Evolutionary conservation across 176 grass and related monocot genomes (phyloP).

Genomic region (Zoysia pacifica): DNA sequence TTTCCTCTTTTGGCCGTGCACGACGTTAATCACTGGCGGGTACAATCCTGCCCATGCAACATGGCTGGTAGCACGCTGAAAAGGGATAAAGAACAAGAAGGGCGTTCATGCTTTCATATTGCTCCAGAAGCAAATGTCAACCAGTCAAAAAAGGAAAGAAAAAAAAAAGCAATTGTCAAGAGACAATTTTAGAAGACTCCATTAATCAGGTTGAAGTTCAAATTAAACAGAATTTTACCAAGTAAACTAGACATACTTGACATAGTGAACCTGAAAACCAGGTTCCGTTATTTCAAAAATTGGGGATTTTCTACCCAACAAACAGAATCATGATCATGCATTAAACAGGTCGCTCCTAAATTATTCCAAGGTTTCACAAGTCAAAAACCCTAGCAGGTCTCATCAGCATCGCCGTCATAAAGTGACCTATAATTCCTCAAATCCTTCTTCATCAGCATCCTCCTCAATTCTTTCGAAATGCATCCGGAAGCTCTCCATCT

Average conservation of each 20-base stretch:
- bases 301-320: background rate
- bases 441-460: constrained; percentile 68
- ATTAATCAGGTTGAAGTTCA: background rate
- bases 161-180: background rate
- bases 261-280: background rate
- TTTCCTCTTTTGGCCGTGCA: no score
- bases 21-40: no score
- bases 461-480: constrained; percentile 66
- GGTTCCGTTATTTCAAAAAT: background rate
- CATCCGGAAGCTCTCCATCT: constrained; percentile 66
- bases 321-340: background rate
- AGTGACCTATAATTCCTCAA: constrained; percentile 63
- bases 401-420: background rate
- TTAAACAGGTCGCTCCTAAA: background rate
- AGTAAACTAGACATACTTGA: background rate
- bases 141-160: background rate
- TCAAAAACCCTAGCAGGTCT: constrained; percentile 12
- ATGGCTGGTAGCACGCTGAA: no score
- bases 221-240: background rate
- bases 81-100: no score
- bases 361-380: background rate
- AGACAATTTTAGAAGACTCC: background rate
- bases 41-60: no score
- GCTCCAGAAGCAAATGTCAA: background rate
- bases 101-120: background rate